A percentile compares a stretch with the other conserved stretches of the same genome.
Evolutionary conservation across 2,329 filamentous ascomycete genomes (phyloP).

Genomic region (Xylariales sp.): DNA sequence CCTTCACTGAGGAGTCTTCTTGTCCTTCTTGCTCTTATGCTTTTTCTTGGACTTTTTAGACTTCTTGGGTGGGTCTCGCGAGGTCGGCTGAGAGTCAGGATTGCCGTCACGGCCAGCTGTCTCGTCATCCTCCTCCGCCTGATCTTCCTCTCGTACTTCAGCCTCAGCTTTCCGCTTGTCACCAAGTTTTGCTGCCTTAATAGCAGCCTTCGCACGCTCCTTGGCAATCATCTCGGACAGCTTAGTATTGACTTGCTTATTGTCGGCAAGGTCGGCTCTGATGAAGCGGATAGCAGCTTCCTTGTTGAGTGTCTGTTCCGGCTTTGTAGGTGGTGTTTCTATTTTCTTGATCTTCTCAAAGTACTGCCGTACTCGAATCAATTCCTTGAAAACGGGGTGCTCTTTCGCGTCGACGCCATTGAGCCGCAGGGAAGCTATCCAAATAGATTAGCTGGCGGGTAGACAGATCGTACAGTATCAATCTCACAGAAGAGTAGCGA

Average conservation of each 20-base stretch:
- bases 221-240: conserved; percentile 53
- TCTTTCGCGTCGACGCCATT: conserved; percentile 76
- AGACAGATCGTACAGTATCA: no score
- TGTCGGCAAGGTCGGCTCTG: conserved; percentile 64
- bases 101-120: no score
- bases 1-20: neutral
- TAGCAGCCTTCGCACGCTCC: conserved; percentile 47
- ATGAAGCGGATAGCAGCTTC: conserved; percentile 77
- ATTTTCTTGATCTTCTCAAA: conserved; percentile 83
- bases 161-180: conserved; percentile 24
- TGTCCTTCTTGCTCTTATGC: conserved; percentile 7
- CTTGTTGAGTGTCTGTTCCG: conserved; percentile 59
- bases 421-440: conserved; percentile 64
- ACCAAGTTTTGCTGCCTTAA: conserved; percentile 36
- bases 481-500: conserved; percentile 79
- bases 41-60: conserved; percentile 5
- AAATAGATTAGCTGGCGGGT: no score
- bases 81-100: neutral
- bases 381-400: conserved; percentile 80
- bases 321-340: conserved; percentile 58
- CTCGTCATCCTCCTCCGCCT: conserved; percentile 26
- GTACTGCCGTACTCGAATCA: conserved; percentile 83
- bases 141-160: conserved; percentile 17
- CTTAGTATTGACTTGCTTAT: conserved; percentile 47
- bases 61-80: neutral